Base-by-base conservation (phyloP, 2,329 filamentous ascomycete species). In the Colletotrichum musae region DNA sequence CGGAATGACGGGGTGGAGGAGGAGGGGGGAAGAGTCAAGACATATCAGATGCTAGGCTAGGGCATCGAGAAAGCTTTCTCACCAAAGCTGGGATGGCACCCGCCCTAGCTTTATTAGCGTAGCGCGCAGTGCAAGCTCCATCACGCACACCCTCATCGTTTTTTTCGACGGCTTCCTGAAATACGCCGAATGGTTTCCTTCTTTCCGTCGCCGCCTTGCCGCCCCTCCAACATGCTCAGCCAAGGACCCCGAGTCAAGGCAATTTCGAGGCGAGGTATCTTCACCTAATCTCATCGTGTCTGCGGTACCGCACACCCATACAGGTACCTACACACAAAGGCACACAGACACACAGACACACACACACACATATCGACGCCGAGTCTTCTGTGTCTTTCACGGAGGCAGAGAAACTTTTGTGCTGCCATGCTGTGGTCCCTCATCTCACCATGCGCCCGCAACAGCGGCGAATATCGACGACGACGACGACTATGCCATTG, bases 101-200 rank as follows among this genome's bases (percentile, higher is more conserved):
- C 32, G 6, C 32, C 32, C 32, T 18, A 18, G 18, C 18, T 18
- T 18, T 18, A 18, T 10, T 36, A 36, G 32, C 13, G 43, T 18
- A 47, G 15, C 43, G 18, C 43, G 21, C 21, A 24, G 15, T 13
- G 18, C 43, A 47, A 47, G 15, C 32, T 36, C 9, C 32, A 36
- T 36, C 32, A 36, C 32, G 16, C 45, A 47, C 45, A 47, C 45
- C 45, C 16, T 47, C 45, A 18, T 16, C 47, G 12, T 50, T 50
- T 10, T 18, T 50, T 50, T 18, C 47, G 47, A 18, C n/a, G 18
- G 47, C 47, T 18, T 18, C 47, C n/a, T 50, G 47, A 21, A 50
- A 16, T n/a, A 50, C 47, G 47, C n/a, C 21, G 47, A 56, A 53
- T 69, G 62, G 32, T 66, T 66, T 56, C 57, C 65, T 64, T 53